Evolutionary conservation across 768 basidiomycete genomes (phyloP), one percentile per base, ranked within the genome.

Genomic region (Sporobolomyces phaffii): DNA sequence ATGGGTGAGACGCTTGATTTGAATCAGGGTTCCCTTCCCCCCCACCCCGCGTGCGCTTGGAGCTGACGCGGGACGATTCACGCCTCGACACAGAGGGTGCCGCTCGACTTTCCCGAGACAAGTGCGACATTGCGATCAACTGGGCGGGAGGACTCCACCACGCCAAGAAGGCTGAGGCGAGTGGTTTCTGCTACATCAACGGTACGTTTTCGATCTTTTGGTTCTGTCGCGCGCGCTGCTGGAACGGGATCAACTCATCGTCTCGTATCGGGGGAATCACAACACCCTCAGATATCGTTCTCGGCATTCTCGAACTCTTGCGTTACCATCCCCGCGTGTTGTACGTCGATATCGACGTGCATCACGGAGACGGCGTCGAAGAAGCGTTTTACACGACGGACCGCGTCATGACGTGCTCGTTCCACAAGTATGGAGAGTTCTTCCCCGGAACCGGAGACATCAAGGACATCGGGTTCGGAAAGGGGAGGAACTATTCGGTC

Each of bases 311-410:
- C 34, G 96, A 98, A 77, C 83, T 99, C 15, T 81, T 98, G 62
- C 82, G 94, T 86, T 90, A 76, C 78, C 92, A 98, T 76, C 85
- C 84, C 17, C 84, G 96, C 38, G 96, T 99, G 33, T 82, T 99
- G 26, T 99, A 99, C 78, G 92, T 99, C 72, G 96, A 99, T 76
- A 93, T 99, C 64, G 96, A 99, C 76, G 90, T 96, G 1, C 96
- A 99, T 76, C 96, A 99, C 68, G 96, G 96, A 20, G 96, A 99
- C 77, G 96, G 96, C 47, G 96, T 99, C 28, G 96, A 99, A 77
- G 96, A 99, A 78, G 96, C 96, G 0, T 99, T 99, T 77, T 99
- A 98, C 78, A 93, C 92, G 5, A 98, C 96, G 26, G 94, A 99
- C 77, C 84, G 96, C 48, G 96, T 99, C 62, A 98, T 98, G 96